A percentile compares a stretch with the other conserved stretches of the same genome.
Evolutionary conservation across 305 asterid species (phyloP).

Genomic region (Withania somnifera): DNA sequence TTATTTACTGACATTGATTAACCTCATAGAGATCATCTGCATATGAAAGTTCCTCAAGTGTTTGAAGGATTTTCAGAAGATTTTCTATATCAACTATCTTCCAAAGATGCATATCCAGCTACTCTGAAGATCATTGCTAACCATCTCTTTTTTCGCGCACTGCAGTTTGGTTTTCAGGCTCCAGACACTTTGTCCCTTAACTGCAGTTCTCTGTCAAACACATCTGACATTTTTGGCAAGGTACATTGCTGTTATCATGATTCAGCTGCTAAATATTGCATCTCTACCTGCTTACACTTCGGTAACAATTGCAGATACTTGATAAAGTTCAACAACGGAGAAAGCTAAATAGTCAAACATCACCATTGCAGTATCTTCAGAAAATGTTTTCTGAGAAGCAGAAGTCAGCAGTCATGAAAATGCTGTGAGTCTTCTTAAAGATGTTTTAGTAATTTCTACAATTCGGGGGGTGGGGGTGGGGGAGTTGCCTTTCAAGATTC

Average conservation of each 20-base stretch:
- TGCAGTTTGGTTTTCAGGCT: conserved; percentile 47
- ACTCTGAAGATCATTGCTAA: not conserved
- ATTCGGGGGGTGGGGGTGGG: no score
- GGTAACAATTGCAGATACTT: conserved; percentile 40
- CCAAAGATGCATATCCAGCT: not conserved
- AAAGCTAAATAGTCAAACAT: conserved; percentile 24
- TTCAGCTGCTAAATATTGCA: conserved; percentile 1
- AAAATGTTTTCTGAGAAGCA: conserved; percentile 53
- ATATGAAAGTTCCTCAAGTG: not conserved
- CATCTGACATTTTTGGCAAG: conserved; percentile 75
- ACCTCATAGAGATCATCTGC: not conserved
- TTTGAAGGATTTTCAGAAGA: not conserved
- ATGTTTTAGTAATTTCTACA: not conserved
- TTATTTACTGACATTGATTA: no score
- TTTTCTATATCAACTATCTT: not conserved
- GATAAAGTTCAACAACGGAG: conserved; percentile 31
- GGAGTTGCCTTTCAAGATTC: not conserved
- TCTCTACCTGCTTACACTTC: conserved; percentile 1
- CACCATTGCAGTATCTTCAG: conserved; percentile 63
- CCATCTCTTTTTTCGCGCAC: not conserved
- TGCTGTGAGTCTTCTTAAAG: conserved; percentile 39
- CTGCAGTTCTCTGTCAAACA: conserved; percentile 70
- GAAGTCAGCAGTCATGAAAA: conserved; percentile 33
- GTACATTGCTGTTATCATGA: conserved; percentile 24
- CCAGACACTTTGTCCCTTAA: conserved; percentile 65